phyloP scores from a whole-genome alignment of 768 basidiomycete genomes.

The Nidularia sp. region DNA sequence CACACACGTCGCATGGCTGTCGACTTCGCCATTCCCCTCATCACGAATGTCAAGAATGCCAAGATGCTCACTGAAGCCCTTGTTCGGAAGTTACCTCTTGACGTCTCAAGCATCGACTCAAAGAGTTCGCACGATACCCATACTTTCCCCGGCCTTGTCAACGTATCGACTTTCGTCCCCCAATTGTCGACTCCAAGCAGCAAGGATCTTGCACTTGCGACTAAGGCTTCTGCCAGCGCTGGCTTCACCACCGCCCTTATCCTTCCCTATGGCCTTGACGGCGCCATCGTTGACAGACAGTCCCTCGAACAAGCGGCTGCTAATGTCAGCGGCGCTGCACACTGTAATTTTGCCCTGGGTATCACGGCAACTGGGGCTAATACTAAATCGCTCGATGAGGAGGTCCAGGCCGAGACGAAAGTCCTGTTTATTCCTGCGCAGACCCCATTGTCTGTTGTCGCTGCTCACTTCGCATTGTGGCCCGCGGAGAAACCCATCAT shows the following conservation, averaged over 20 bases:
- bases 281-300: conserved; percentile 60
- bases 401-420: conserved; percentile 75
- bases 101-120: conserved; percentile 87
- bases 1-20: conserved; percentile 97
- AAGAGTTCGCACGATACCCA: conserved; percentile 92
- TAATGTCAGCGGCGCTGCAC: conserved; percentile 60
- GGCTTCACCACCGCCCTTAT: conserved; percentile 88
- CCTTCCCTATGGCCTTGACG: conserved; percentile 63
- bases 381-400: conserved; percentile 61
- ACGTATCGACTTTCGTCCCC: conserved; percentile 85
- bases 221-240: conserved; percentile 79
- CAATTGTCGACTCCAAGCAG: conserved; percentile 49
- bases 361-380: conserved; percentile 74
- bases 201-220: conserved; percentile 60
- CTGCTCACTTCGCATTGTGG: conserved; percentile 89
- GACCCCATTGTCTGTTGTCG: conserved; percentile 68
- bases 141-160: conserved; percentile 88
- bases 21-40: conserved; percentile 94
- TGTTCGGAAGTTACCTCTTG: conserved; percentile 83
- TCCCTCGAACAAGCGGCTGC: conserved; percentile 67
- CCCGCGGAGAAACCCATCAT: conserved; percentile 88
- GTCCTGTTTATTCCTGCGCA: conserved; percentile 79
- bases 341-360: conserved; percentile 86
- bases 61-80: conserved; percentile 94
- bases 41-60: conserved; percentile 98